Evolutionary conservation across 2,329 filamentous ascomycete genomes (phyloP).

Genomic region (Xylaria sp.): DNA sequence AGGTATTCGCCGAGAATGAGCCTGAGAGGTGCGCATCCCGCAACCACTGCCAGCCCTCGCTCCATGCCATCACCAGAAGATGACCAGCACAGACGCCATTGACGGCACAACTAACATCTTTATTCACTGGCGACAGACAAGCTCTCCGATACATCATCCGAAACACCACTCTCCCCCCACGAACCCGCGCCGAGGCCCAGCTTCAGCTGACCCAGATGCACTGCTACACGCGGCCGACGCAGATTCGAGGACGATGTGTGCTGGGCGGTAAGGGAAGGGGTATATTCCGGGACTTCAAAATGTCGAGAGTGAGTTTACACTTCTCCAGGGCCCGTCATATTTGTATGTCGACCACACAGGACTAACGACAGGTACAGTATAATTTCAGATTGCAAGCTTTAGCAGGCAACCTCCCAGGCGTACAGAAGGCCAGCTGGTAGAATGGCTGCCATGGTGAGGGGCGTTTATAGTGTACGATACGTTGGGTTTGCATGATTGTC

Average conservation of each 20-base stretch:
- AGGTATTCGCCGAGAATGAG: slow-evolving; percentile 88
- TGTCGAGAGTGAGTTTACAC: slow-evolving; percentile 53
- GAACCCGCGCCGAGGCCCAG: slow-evolving; percentile 90
- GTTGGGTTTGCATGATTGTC: slow-evolving; percentile 16
- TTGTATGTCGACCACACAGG: background rate
- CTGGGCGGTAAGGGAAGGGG: slow-evolving; percentile 89
- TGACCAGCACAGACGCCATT: slow-evolving; percentile 17
- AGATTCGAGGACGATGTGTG: slow-evolving; percentile 94
- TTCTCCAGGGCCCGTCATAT: background rate
- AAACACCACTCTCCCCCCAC: slow-evolving; percentile 85
- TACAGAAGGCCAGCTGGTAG: slow-evolving; percentile 97
- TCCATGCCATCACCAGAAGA: background rate
- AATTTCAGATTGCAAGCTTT: slow-evolving; percentile 93
- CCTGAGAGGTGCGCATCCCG: slow-evolving; percentile 76
- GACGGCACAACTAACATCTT: slow-evolving; percentile 21
- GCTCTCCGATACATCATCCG: slow-evolving; percentile 91
- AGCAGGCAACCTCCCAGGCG: slow-evolving; percentile 85
- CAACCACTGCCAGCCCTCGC: background rate
- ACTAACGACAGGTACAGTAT: slow-evolving; percentile 68
- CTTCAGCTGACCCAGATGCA: slow-evolving; percentile 95
- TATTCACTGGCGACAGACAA: slow-evolving; percentile 73
- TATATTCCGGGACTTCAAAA: slow-evolving; percentile 92
- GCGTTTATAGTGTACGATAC: slow-evolving; percentile 41
- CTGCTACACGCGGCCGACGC: slow-evolving; percentile 90
- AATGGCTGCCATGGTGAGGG: slow-evolving; percentile 15